Evolutionary conservation across 2,329 filamentous ascomycete genomes (phyloP).

Genomic region (Colletotrichum scovillei): DNA sequence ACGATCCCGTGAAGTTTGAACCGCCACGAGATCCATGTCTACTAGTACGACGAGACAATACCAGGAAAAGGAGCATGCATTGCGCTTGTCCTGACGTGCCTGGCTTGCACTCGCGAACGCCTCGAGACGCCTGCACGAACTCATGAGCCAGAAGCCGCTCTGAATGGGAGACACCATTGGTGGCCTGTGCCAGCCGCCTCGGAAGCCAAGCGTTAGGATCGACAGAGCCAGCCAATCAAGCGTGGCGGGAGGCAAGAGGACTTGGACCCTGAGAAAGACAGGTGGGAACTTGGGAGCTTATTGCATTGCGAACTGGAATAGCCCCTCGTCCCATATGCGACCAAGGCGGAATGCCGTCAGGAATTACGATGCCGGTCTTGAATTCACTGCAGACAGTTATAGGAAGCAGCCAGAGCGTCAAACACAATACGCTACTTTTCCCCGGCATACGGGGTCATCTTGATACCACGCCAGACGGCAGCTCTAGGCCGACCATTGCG

Average conservation of each 20-base stretch:
- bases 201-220: slow-evolving; percentile 24
- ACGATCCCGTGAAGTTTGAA: background rate
- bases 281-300: background rate
- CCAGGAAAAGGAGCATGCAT: background rate
- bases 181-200: slow-evolving; percentile 21
- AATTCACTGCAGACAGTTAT: background rate
- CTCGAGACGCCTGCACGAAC: slow-evolving; percentile 6
- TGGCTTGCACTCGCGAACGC: background rate
- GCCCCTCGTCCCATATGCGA: background rate
- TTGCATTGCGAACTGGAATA: slow-evolving; percentile 6
- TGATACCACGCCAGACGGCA: background rate
- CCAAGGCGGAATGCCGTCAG: background rate
- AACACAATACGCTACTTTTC: background rate
- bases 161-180: background rate
- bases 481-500: background rate
- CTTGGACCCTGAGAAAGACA: slow-evolving; percentile 27
- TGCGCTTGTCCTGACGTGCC: slow-evolving; percentile 4
- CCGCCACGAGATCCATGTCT: background rate
- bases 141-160: background rate
- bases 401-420: background rate
- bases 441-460: background rate
- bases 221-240: slow-evolving; percentile 22
- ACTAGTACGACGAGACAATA: background rate
- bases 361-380: background rate
- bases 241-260: background rate